Evolutionary conservation across 2,329 filamentous ascomycete genomes (phyloP), one percentile per base, ranked within the genome.

Genomic region (Tolypocladium ovalisporum): DNA sequence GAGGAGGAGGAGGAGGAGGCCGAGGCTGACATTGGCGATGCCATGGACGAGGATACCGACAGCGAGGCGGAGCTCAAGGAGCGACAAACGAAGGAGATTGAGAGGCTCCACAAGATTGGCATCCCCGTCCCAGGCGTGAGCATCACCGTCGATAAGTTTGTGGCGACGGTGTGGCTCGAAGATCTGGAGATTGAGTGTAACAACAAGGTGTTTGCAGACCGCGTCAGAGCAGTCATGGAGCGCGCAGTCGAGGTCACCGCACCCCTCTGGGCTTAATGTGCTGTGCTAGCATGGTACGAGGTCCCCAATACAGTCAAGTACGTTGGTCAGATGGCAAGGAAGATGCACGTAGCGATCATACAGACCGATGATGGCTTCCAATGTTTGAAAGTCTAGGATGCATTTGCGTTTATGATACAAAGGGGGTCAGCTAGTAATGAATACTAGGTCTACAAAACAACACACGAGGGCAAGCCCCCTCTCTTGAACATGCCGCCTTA

Each of bases 141-240:
- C 60, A 90, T 99, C 72, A 86, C 82, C 65, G 87, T 97, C 4
- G 93, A 97, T 66, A 94, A 90, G 74, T 87, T 91, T 73, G 79
- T 87, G 56, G 94, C 93, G 8, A 88, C 84, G 60, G 87, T 99
- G 8, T 97, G 93, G 92, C 76, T 99, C 42, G 94, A 97, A 77
- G 85, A 89, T 63, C 73, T 97, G 51, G 90, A 96, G 64, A 89
- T 99, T 5, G 94, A 97, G 72, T 95, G 90, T 70, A 76, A 76
- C 56, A 90, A 90, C 62, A 83, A 85, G 61, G 84, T 90, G 22
- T 82, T 96, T 67, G 85, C 85, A 52, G 93, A 96, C 70, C 80
- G 94, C 58, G 89, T 99, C 6, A 82, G 88, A 64, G 90, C 90
- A 1, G 90, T 99, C 10, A 89, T 97, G 13, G 93, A 97, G 71